Evolutionary conservation across 371 early-diverging fungal genomes (phyloP).

Genomic region (Mortierella sp.): DNA sequence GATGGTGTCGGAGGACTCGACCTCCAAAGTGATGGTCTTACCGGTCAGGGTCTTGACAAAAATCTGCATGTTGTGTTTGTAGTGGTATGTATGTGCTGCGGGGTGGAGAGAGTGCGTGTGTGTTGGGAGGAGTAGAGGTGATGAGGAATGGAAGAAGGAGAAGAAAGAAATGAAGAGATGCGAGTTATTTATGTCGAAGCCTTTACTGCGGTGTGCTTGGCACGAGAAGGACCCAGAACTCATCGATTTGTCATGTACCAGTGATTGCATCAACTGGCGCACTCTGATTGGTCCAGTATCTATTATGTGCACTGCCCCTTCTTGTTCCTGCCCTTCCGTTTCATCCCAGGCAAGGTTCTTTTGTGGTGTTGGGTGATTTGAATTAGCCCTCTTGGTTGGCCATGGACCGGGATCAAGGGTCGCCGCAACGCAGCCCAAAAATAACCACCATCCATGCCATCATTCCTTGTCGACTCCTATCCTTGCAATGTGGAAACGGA

Average conservation of each 20-base stretch:
- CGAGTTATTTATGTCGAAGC: no score
- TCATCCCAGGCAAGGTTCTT: no score
- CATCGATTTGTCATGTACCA: no score
- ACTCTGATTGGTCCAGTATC: background rate
- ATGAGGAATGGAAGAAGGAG: background rate
- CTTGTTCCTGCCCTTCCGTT: background rate
- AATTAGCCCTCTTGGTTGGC: no score
- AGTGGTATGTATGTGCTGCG: background rate
- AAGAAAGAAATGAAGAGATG: background rate
- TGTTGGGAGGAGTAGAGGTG: background rate
- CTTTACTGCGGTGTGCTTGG: conserved; percentile 18
- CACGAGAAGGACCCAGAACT: conserved; percentile 6
- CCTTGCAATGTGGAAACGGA: background rate
- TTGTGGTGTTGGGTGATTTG: no score
- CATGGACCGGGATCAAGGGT: background rate
- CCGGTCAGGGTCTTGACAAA: conserved; percentile 91
- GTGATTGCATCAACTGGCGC: background rate
- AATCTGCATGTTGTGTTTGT: conserved; percentile 36
- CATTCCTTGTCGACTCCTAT: background rate
- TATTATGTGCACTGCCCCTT: background rate
- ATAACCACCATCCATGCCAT: background rate
- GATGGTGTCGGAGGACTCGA: conserved; percentile 96
- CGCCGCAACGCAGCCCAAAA: background rate
- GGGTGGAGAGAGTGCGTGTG: background rate
- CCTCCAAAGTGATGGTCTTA: conserved; percentile 97